phyloP scores from a whole-genome alignment of 2,329 filamentous ascomycete species.

The Trichoderma koningiopsis region DNA sequence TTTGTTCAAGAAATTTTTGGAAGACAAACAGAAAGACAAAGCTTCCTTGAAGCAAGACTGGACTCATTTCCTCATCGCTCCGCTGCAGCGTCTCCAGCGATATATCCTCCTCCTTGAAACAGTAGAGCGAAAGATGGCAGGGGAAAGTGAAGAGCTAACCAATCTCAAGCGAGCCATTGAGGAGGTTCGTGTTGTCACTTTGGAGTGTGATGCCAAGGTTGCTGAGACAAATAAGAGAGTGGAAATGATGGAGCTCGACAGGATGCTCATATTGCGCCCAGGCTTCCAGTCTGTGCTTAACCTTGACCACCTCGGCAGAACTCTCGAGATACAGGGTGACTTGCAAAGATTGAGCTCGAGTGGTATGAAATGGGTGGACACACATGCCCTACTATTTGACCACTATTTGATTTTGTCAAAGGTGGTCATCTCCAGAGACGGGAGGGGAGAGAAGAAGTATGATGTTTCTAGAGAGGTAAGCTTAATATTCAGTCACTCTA shows the following conservation, averaged over 20 bases:
- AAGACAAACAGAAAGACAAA: conserved; percentile 76
- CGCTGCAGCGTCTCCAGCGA: conserved; percentile 88
- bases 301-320: conserved; percentile 88
- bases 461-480: conserved; percentile 88
- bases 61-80: conserved; percentile 92
- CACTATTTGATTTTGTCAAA: conserved; percentile 96
- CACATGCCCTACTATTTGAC: conserved; percentile 90
- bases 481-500: neutral
- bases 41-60: conserved; percentile 82
- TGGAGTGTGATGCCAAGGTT: conserved; percentile 90
- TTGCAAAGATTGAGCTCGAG: conserved; percentile 85
- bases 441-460: conserved; percentile 77
- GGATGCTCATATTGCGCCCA: conserved; percentile 81
- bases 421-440: conserved; percentile 67
- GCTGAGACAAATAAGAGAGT: conserved; percentile 92
- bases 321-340: conserved; percentile 86
- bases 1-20: conserved; percentile 82
- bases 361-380: conserved; percentile 91
- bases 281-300: conserved; percentile 90
- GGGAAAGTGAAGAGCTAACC: conserved; percentile 85
- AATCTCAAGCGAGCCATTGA: conserved; percentile 84
- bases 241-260: conserved; percentile 78
- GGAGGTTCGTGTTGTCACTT: conserved; percentile 85
- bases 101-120: conserved; percentile 83
- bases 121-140: conserved; percentile 79